Evolutionary conservation across 2,329 filamentous ascomycete species (phyloP).

Genomic region (Sphaerulina musiva): DNA sequence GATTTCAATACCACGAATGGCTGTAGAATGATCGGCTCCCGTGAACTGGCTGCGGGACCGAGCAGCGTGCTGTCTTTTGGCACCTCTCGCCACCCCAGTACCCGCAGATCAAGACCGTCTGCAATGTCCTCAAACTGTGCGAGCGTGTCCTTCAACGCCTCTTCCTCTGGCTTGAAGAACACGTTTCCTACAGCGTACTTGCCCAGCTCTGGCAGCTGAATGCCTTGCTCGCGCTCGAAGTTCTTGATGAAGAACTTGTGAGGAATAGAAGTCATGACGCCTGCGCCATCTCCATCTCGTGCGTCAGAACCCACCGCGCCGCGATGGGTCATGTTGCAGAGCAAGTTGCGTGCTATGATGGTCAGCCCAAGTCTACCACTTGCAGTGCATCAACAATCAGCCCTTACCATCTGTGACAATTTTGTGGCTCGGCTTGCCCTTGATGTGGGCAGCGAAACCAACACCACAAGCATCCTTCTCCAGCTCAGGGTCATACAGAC

Average conservation of each 20-base stretch:
- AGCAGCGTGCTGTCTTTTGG: constrained; percentile 89
- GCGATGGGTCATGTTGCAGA: constrained; percentile 99
- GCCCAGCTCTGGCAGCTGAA: constrained; percentile 77
- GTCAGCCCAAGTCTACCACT: constrained; percentile 3
- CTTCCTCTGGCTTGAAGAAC: constrained; percentile 95
- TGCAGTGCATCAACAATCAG: neutral
- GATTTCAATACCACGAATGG: constrained; percentile 86
- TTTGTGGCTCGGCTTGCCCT: constrained; percentile 94
- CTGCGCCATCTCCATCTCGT: constrained; percentile 94
- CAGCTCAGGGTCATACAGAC: constrained; percentile 89
- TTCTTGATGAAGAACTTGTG: constrained; percentile 99
- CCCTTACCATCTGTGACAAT: constrained; percentile 92
- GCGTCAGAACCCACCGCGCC: constrained; percentile 97
- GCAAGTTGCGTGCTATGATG: constrained; percentile 69
- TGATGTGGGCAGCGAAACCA: constrained; percentile 97
- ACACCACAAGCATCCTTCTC: constrained; percentile 99
- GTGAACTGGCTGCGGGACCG: constrained; percentile 83
- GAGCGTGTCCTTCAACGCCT: constrained; percentile 84
- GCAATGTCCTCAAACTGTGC: constrained; percentile 91
- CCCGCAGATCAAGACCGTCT: constrained; percentile 76
- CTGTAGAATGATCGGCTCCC: constrained; percentile 91
- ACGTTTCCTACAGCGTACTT: constrained; percentile 97
- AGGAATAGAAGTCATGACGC: constrained; percentile 98
- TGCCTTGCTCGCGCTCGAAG: constrained; percentile 83
- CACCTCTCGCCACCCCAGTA: constrained; percentile 93